phyloP scores from a whole-genome alignment of 495 filamentous ascomycete genomes.

The Hyaloscypha finlandica region DNA sequence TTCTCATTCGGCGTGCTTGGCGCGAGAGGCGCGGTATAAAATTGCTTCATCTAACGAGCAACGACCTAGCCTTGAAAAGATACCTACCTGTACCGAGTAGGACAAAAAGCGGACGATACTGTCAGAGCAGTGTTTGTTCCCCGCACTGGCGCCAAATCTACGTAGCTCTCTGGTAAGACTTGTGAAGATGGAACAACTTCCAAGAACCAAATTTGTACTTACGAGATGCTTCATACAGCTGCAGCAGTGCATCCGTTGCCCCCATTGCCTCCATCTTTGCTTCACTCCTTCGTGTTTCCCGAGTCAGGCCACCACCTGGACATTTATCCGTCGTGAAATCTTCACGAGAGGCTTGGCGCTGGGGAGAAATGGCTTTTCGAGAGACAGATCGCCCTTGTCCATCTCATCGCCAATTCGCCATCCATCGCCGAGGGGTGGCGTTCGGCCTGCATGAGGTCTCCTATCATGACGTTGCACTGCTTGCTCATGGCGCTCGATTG shows the following conservation, averaged over 20 bases:
- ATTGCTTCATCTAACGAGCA: slow-evolving; percentile 28
- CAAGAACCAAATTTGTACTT: not conserved
- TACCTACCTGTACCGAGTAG: too few relatives aligned
- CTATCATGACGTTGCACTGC: not conserved
- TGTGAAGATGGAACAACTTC: not conserved
- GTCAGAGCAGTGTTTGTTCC: not conserved
- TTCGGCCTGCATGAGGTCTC: not conserved
- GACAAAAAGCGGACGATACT: not conserved
- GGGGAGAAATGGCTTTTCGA: not conserved
- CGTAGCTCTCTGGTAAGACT: too few relatives aligned
- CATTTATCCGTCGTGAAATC: not conserved
- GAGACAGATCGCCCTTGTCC: not conserved
- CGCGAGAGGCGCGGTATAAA: slow-evolving; percentile 24
- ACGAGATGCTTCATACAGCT: not conserved
- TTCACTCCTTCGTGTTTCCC: not conserved
- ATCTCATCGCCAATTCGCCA: not conserved
- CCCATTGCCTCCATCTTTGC: not conserved
- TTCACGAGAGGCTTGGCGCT: not conserved
- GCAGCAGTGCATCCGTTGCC: not conserved
- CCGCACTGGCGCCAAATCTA: not conserved
- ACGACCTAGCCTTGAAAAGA: not conserved
- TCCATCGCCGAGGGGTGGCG: not conserved
- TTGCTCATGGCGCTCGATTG: not conserved
- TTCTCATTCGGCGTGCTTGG: slow-evolving; percentile 8
- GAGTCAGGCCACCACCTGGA: not conserved